Conservation (phyloP, 352 stramenopile species). For the Pythium myriotylum region DNA sequence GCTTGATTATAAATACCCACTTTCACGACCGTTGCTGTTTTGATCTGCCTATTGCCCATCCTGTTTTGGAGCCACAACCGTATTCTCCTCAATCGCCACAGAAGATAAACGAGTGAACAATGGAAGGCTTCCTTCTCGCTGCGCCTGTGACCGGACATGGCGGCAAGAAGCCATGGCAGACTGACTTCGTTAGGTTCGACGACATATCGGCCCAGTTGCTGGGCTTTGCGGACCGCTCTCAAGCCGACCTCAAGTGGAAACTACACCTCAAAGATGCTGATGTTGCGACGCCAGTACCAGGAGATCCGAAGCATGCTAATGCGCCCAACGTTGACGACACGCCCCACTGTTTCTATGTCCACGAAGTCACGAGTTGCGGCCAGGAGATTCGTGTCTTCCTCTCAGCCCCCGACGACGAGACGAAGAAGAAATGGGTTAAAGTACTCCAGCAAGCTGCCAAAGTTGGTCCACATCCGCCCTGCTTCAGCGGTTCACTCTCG, state of each 20-base stretch:
- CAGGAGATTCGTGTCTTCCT: constrained; percentile 44
- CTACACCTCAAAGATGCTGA: constrained; percentile 50
- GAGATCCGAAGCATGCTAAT: constrained; percentile 48
- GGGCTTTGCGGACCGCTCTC: constrained; percentile 52
- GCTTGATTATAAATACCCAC: constrained; percentile 12
- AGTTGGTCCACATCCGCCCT: constrained; percentile 45
- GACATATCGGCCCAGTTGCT: constrained; percentile 69
- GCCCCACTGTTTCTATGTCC: constrained; percentile 64
- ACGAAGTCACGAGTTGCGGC: constrained; percentile 36
- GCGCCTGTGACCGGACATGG: constrained; percentile 31
- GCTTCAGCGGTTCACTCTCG: constrained; percentile 45
- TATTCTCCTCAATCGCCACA: not conserved
- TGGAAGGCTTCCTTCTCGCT: constrained; percentile 56
- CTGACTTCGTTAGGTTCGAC: constrained; percentile 60
- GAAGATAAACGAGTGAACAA: constrained; percentile 1
- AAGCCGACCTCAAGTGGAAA: constrained; percentile 53
- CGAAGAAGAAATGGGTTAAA: constrained; percentile 65
- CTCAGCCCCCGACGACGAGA: constrained; percentile 37
- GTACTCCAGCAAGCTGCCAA: constrained; percentile 41
- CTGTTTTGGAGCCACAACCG: not conserved
- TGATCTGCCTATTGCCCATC: too few species aligned
- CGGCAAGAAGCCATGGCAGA: constrained; percentile 50
- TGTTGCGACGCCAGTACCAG: constrained; percentile 58
- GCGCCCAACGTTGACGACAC: constrained; percentile 44
- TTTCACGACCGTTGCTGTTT: constrained; percentile 7